Conservation (phyloP, 2,329 filamentous ascomycete genomes). For the Lachnellula cervina region DNA sequence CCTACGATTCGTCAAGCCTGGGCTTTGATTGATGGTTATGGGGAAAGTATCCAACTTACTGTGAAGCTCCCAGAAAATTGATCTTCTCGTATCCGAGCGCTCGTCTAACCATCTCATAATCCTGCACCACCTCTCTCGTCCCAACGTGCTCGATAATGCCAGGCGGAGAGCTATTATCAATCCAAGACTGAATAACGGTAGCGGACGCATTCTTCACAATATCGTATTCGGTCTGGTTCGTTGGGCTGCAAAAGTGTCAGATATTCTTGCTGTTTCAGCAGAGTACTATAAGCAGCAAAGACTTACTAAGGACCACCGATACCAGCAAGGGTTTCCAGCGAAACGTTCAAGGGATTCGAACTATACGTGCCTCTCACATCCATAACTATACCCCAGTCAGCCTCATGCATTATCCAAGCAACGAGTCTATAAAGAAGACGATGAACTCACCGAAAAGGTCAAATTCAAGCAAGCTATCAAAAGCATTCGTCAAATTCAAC, state of each 20-base stretch:
- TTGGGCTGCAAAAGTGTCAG: conserved; percentile 3
- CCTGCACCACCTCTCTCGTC: conserved; percentile 8
- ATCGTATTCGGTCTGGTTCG: conserved; percentile 3
- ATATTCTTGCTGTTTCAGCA: too few relatives aligned
- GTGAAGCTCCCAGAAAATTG: conserved; percentile 8
- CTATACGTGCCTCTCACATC: conserved; percentile 14
- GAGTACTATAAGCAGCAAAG: background rate
- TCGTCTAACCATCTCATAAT: conserved; percentile 7
- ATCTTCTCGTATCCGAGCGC: conserved; percentile 12
- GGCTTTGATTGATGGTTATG: background rate
- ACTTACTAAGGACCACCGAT: conserved; percentile 1
- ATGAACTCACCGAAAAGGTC: conserved; percentile 5
- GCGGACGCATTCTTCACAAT: conserved; percentile 1
- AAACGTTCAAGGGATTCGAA: conserved; percentile 13
- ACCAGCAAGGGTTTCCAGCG: background rate
- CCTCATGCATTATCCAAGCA: too few relatives aligned
- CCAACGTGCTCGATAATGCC: conserved; percentile 11
- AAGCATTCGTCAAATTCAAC: conserved; percentile 6
- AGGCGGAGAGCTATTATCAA: conserved; percentile 8
- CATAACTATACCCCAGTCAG: conserved; percentile 3
- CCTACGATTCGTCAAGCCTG: background rate
- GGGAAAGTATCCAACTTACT: conserved; percentile 1
- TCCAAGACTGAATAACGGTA: conserved; percentile 10
- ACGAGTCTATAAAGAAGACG: background rate
- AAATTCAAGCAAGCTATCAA: conserved; percentile 7